A percentile compares a stretch with the other conserved stretches of the same genome.
phyloP scores from a whole-genome alignment of 2,329 filamentous ascomycete species.

The Fusarium azukiicola region DNA sequence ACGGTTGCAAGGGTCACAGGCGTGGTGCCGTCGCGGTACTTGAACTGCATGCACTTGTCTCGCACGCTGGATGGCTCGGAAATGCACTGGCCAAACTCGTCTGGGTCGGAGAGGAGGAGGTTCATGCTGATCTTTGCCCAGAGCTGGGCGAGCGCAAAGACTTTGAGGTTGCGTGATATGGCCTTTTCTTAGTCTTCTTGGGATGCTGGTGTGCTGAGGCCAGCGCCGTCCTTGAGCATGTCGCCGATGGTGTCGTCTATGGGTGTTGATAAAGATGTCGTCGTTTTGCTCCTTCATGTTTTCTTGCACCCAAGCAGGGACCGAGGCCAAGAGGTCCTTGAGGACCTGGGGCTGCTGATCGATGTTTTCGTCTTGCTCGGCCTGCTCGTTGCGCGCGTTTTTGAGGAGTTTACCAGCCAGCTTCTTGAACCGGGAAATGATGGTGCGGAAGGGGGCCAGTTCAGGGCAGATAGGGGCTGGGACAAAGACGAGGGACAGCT shows the following conservation, averaged over 20 bases:
- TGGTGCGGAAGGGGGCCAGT: background rate
- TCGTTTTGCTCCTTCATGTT: constrained; percentile 17
- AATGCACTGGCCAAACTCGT: background rate
- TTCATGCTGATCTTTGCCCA: constrained; percentile 15
- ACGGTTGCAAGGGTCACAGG: constrained; percentile 5
- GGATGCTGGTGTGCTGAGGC: background rate
- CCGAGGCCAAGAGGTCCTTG: background rate
- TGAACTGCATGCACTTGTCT: constrained; percentile 13
- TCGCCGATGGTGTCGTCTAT: background rate
- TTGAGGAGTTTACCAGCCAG: background rate
- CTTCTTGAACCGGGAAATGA: constrained; percentile 1
- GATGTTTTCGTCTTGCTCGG: background rate
- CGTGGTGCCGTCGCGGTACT: background rate
- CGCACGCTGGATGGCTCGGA: background rate
- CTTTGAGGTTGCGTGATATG: background rate
- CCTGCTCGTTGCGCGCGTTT: background rate
- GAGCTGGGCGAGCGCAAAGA: background rate
- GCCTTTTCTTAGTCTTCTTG: background rate
- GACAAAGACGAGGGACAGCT: constrained; percentile 8
- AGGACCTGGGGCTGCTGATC: background rate
- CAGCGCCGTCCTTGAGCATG: background rate
- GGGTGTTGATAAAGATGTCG: constrained; percentile 2
- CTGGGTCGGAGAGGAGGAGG: background rate
- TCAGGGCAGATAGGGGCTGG: background rate
- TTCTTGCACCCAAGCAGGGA: constrained; percentile 3